Percentiles rank a stretch among this genome's conserved stretches.
phyloP scores from a whole-genome alignment of 1,139 yeast species.

The Lodderomyces parapsilosis region DNA sequence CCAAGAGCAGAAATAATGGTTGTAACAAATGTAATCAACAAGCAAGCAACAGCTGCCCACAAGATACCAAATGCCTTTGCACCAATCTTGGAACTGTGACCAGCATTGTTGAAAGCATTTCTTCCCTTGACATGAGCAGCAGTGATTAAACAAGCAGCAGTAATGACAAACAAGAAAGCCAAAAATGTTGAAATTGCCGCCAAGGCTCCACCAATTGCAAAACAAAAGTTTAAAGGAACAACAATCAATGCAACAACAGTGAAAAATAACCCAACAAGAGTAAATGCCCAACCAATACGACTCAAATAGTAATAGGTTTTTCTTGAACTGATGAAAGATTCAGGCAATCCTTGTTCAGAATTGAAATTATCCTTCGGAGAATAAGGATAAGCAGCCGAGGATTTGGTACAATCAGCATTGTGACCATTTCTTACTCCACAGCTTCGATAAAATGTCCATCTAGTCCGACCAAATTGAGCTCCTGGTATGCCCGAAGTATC shows the following conservation, averaged over 20 bases:
- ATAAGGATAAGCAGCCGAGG: constrained; percentile 61
- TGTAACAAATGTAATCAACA: constrained; percentile 13
- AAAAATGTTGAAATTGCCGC: constrained; percentile 31
- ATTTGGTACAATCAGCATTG: constrained; percentile 43
- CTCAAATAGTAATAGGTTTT: constrained; percentile 60
- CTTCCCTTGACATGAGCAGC: constrained; percentile 66
- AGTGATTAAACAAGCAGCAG: constrained; percentile 64
- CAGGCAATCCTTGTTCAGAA: constrained; percentile 44
- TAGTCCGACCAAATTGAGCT: constrained; percentile 12
- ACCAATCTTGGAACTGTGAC: constrained; percentile 52
- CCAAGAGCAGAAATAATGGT: constrained; percentile 8
- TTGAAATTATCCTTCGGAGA: constrained; percentile 62
- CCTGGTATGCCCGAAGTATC: constrained; percentile 57
- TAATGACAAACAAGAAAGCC: constrained; percentile 51
- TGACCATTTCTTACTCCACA: constrained; percentile 50
- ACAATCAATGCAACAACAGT: constrained; percentile 45
- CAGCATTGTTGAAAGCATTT: constrained; percentile 49
- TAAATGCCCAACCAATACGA: constrained; percentile 68
- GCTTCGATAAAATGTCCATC: constrained; percentile 73
- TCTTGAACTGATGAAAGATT: constrained; percentile 42
- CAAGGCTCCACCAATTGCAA: constrained; percentile 18
- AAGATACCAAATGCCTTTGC: constrained; percentile 58
- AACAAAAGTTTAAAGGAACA: constrained; percentile 16
- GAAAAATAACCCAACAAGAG: constrained; percentile 58
- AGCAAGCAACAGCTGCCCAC: constrained; percentile 39